Base-by-base conservation (phyloP, 129 eudicot species). In the Smallanthus sonchifolius region DNA sequence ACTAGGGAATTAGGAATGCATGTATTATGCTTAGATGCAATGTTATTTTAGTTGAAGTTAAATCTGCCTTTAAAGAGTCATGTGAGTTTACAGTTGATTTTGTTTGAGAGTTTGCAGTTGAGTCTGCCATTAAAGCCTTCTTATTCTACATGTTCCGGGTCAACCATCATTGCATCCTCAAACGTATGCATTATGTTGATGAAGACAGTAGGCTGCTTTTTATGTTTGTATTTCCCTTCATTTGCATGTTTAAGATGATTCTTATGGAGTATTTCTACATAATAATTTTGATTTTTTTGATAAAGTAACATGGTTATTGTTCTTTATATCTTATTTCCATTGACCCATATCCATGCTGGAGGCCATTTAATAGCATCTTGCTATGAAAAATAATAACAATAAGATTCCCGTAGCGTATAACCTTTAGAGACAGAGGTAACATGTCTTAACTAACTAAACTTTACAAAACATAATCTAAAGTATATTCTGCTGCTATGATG, bases 291-390 rank as follows among this genome's bases (percentile, higher is more conserved):
- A n/a, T n/a, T n/a, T n/a, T n/a, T n/a, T n/a, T n/a, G n/a, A n/a
- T n/a, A n/a, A n/a, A n/a, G n/a, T n/a, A n/a, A n/a, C n/a, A n/a
- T n/a, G n/a, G n/a, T n/a, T n/a, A n/a, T n/a, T n/a, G n/a, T n/a
- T n/a, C n/a, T n/a, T n/a, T n/a, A n/a, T n/a, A n/a, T n/a, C n/a
- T n/a, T n/a, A n/a, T n/a, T n/a, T n/a, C n/a, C n/a, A n/a, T n/a
- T n/a, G n/a, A n/a, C n/a, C n/a, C n/a, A n/a, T n/a, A n/a, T n/a
- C n/a, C n/a, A n/a, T n/a, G n/a, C n/a, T n/a, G n/a, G n/a, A n/a
- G n/a, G n/a, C n/a, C n/a, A n/a, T n/a, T n/a, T n/a, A n/a, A 85
- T 91, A 73, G 97, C 99, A 57, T 95, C 99, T 77, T 96, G 99
- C 10, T 95, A 88, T 84, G 99, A n/a, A n/a, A n/a, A n/a, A n/a